A percentile compares a stretch with the other conserved stretches of the same genome.
phyloP scores from a whole-genome alignment of 148 eudicot species.

The Rhododendron griersonianum region DNA sequence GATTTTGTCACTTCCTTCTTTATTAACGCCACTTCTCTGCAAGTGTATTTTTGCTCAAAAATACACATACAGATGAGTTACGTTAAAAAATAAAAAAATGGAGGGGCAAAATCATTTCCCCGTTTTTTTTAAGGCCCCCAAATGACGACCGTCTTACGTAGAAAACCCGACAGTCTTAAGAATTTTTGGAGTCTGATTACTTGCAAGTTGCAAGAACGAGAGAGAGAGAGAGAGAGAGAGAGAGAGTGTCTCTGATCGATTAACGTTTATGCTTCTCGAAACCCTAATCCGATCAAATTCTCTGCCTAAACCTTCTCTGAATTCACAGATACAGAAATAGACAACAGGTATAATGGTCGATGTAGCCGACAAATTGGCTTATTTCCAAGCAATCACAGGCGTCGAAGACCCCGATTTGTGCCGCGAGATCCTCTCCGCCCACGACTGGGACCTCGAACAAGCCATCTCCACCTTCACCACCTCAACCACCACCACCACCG shows the following conservation, averaged over 20 bases:
- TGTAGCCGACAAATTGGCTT: constrained; percentile 59
- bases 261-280: background rate
- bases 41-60: too few relatives aligned
- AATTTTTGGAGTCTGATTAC: background rate
- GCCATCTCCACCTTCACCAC: constrained; percentile 73
- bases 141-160: background rate
- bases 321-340: background rate
- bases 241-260: background rate
- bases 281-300: constrained; percentile 6
- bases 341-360: constrained; percentile 46
- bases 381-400: constrained; percentile 91
- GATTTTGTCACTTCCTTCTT: too few relatives aligned
- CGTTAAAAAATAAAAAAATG: too few relatives aligned
- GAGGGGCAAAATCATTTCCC: too few relatives aligned
- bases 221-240: constrained; percentile 6
- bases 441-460: constrained; percentile 86
- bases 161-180: background rate
- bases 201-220: too few relatives aligned
- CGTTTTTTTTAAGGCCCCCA: too few relatives aligned
- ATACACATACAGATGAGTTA: too few relatives aligned
- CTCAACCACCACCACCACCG: constrained; percentile 13
- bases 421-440: constrained; percentile 84
- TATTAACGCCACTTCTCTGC: too few relatives aligned
- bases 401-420: constrained; percentile 77
- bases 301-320: background rate